phyloP scores from a whole-genome alignment of 805 yeast species.

The Geotrichum ghanense region DNA sequence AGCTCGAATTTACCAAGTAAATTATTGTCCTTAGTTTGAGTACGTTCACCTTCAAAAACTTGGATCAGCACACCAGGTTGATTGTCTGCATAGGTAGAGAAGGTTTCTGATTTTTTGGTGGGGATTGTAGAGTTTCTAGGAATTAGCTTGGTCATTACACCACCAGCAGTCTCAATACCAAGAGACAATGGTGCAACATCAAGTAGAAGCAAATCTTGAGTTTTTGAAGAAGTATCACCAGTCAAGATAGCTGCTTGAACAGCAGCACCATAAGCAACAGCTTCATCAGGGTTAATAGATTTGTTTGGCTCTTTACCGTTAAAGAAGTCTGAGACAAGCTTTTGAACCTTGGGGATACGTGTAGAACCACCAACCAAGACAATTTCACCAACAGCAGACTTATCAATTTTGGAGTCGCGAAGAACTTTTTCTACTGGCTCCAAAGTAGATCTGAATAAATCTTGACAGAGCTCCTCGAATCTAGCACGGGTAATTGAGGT shows the following conservation, averaged over 20 bases:
- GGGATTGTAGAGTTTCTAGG: slow-evolving; percentile 99
- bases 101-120: slow-evolving; percentile 96
- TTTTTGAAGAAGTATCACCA: slow-evolving; percentile 82
- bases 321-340: slow-evolving; percentile 85
- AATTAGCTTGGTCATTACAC: slow-evolving; percentile 96
- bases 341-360: slow-evolving; percentile 97
- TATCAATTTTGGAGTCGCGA: slow-evolving; percentile 80
- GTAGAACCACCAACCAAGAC: slow-evolving; percentile 98
- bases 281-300: slow-evolving; percentile 98
- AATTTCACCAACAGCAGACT: slow-evolving; percentile 82
- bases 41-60: slow-evolving; percentile 99
- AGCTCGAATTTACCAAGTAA: slow-evolving; percentile 97
- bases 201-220: slow-evolving; percentile 88
- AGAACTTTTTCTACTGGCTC: slow-evolving; percentile 92
- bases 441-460: slow-evolving; percentile 84
- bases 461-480: slow-evolving; percentile 92
- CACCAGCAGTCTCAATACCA: slow-evolving; percentile 99
- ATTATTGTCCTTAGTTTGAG: slow-evolving; percentile 94
- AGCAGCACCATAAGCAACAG: slow-evolving; percentile 99
- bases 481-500: slow-evolving; percentile 93
- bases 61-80: slow-evolving; percentile 98
- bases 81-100: slow-evolving; percentile 97
- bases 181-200: slow-evolving; percentile 97
- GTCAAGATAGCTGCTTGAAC: slow-evolving; percentile 98
- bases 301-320: slow-evolving; percentile 95